Percentiles rank a stretch among this genome's conserved stretches.
phyloP scores from a whole-genome alignment of 2,329 filamentous ascomycete genomes.

The Ascochyta viciae-villosae region DNA sequence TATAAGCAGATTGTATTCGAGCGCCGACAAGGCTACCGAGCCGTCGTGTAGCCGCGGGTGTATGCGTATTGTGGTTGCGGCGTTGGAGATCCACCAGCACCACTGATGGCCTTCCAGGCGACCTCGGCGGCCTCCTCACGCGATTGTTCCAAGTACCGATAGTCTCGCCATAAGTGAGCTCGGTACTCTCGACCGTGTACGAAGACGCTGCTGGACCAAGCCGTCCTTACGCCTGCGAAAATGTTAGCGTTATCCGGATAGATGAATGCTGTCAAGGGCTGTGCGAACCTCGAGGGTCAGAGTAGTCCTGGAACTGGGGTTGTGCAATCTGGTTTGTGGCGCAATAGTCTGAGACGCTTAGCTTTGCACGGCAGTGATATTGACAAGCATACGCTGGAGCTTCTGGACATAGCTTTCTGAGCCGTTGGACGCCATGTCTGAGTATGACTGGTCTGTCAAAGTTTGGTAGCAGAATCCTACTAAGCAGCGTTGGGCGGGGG shows the following conservation, averaged over 20 bases:
- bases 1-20: neutral
- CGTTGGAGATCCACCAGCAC: constrained; percentile 4
- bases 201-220: constrained; percentile 47
- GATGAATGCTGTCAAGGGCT: neutral
- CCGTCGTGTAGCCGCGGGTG: constrained; percentile 26
- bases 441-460: constrained; percentile 20
- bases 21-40: constrained; percentile 24
- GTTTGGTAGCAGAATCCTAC: constrained; percentile 20
- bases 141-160: constrained; percentile 46
- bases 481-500: constrained; percentile 29
- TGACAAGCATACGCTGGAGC: constrained; percentile 39
- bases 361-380: constrained; percentile 12
- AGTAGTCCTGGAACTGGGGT: constrained; percentile 48
- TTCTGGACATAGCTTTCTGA: constrained; percentile 42
- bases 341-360: constrained; percentile 39
- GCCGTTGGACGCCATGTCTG: constrained; percentile 36
- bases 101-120: constrained; percentile 41
- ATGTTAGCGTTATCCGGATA: constrained; percentile 19
- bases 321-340: constrained; percentile 43
- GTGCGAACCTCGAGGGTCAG: constrained; percentile 45
- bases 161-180: constrained; percentile 46
- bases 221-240: constrained; percentile 41
- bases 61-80: constrained; percentile 30
- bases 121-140: constrained; percentile 48
- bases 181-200: constrained; percentile 45